phyloP scores from a whole-genome alignment of 192 early-diverging fungal species.

The Obelidium mucronatum region DNA sequence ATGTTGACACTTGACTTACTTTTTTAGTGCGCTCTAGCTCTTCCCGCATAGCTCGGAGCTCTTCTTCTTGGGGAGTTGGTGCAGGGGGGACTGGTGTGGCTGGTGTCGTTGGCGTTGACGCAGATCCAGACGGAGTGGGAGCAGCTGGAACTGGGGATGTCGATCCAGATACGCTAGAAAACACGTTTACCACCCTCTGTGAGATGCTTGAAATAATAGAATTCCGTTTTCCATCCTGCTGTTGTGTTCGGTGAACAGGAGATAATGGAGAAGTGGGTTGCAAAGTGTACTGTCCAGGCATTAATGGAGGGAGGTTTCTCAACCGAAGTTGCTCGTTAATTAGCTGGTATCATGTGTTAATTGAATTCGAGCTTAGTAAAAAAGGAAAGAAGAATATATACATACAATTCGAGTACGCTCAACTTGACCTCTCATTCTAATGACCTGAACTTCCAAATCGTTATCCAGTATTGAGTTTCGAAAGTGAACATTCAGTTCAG shows the following conservation, averaged over 20 bases:
- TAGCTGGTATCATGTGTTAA: slow-evolving; percentile 1
- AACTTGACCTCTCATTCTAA: slow-evolving; percentile 9
- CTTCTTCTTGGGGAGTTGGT: neutral
- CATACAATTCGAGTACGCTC: slow-evolving; percentile 24
- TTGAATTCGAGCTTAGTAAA: neutral
- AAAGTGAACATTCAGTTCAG: too few species aligned
- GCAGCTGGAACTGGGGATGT: neutral
- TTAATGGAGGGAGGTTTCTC: neutral
- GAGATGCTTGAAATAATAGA: slow-evolving; percentile 14
- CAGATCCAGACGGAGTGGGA: too few species aligned
- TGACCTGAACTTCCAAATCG: slow-evolving; percentile 21
- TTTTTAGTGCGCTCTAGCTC: slow-evolving; percentile 1
- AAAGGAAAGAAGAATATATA: neutral
- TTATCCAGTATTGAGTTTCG: neutral
- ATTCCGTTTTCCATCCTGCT: neutral
- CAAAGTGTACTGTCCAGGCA: slow-evolving; percentile 14
- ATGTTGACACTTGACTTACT: too few species aligned
- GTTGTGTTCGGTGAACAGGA: neutral
- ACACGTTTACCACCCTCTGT: neutral
- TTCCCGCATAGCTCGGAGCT: slow-evolving; percentile 19
- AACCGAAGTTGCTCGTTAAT: slow-evolving; percentile 26
- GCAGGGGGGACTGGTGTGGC: neutral
- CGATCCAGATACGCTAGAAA: neutral
- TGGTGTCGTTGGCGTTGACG: neutral
- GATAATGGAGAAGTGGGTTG: neutral